Conservation (phyloP, 1,139 yeast species). For the Suhomyces coccinellae region DNA sequence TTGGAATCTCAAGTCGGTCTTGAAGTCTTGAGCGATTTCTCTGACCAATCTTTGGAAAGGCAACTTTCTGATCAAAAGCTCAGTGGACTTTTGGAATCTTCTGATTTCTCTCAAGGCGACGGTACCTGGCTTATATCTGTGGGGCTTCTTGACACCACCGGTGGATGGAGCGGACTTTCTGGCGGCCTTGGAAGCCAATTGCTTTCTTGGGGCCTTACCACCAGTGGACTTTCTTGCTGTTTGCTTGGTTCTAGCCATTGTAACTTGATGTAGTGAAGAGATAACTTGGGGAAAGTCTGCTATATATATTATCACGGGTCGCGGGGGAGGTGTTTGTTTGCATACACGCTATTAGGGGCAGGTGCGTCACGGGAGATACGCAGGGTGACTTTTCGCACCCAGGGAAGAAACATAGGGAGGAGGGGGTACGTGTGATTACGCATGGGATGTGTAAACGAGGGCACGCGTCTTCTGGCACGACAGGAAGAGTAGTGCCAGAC, state of each 20-base stretch:
- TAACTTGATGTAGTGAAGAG: slow-evolving; percentile 17
- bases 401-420: slow-evolving; percentile 5
- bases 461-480: too few relatives aligned
- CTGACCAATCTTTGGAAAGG: slow-evolving; percentile 99
- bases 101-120: slow-evolving; percentile 99
- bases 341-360: too few relatives aligned
- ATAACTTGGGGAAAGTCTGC: background rate
- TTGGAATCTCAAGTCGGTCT: slow-evolving; percentile 97
- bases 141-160: slow-evolving; percentile 99
- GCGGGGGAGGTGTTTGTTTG: slow-evolving; percentile 1
- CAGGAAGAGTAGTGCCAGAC: too few relatives aligned
- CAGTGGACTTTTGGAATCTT: slow-evolving; percentile 98
- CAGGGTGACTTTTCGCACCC: slow-evolving; percentile 8
- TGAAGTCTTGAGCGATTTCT: slow-evolving; percentile 97
- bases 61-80: slow-evolving; percentile 92
- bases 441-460: slow-evolving; percentile 1
- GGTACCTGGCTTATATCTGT: slow-evolving; percentile 99
- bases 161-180: slow-evolving; percentile 97
- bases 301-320: slow-evolving; percentile 7
- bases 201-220: slow-evolving; percentile 99
- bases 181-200: slow-evolving; percentile 98
- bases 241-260: slow-evolving; percentile 98
- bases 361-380: background rate
- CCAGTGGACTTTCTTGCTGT: slow-evolving; percentile 99
- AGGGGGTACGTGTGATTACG: slow-evolving; percentile 1